phyloP scores from a whole-genome alignment of 148 eudicot species.

The Persicaria maculosa region DNA sequence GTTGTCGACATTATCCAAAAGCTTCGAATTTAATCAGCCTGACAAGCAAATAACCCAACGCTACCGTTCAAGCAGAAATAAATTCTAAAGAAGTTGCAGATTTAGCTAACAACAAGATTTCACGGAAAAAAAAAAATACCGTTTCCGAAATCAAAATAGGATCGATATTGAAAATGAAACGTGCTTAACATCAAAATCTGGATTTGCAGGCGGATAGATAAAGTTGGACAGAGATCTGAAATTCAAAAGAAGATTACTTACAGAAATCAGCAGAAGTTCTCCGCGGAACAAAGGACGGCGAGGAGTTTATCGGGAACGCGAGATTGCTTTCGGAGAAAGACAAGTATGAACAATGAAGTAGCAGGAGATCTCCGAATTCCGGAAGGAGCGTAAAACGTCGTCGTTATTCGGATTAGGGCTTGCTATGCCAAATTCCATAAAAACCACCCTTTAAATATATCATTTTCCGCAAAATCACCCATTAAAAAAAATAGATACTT shows the following conservation, averaged over 20 bases:
- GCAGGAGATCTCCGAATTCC: not conserved
- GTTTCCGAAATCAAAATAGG: not conserved
- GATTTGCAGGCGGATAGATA: not conserved
- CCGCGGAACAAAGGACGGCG: not conserved
- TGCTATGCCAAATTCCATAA: not conserved
- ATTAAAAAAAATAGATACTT: too few species aligned
- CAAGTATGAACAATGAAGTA: not conserved
- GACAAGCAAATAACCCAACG: not conserved
- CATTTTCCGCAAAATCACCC: too few species aligned
- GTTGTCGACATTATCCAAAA: slow-evolving; percentile 24
- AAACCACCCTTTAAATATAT: too few species aligned
- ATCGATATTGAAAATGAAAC: not conserved
- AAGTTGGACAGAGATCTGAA: not conserved
- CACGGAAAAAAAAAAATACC: not conserved
- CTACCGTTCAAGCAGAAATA: not conserved
- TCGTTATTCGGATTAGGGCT: not conserved
- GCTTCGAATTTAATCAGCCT: not conserved
- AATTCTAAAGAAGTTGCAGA: not conserved
- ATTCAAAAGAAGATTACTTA: not conserved
- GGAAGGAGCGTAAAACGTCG: not conserved
- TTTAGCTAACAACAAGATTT: not conserved
- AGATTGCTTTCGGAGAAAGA: slow-evolving; percentile 6
- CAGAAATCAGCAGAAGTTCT: not conserved
- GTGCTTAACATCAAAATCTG: not conserved
- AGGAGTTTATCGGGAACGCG: slow-evolving; percentile 1